These are phyloP conservation scores for Sphagnum contortum DNA, from an alignment of 225 moss, liverwort and hornwort species.

Conservation along the genomic window DNA sequence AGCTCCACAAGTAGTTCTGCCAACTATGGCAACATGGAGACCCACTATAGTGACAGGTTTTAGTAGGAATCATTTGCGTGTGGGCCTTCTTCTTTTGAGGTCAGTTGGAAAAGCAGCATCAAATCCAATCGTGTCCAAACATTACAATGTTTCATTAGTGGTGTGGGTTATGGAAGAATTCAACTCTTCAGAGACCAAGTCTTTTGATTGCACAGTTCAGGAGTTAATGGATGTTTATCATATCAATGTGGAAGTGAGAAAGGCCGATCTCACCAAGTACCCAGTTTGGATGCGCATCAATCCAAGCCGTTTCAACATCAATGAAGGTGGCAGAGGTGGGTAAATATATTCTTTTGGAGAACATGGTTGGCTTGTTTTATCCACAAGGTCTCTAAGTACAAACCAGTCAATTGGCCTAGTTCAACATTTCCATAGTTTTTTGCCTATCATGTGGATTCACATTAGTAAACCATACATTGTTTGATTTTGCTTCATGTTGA, in stretches of 20 bases:
- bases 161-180: conserved; percentile 58
- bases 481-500: neutral
- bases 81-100: conserved; percentile 46
- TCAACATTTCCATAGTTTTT: too few relatives aligned
- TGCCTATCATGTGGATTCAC: neutral
- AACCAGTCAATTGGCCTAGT: neutral
- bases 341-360: too few relatives aligned
- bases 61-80: conserved; percentile 42
- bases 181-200: conserved; percentile 9
- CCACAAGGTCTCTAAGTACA: conserved; percentile 4
- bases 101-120: conserved; percentile 27
- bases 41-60: conserved; percentile 52
- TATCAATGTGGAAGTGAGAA: conserved; percentile 25
- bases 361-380: too few relatives aligned
- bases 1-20: conserved; percentile 8
- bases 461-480: too few relatives aligned
- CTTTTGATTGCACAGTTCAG: conserved; percentile 27
- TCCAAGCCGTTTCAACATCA: conserved; percentile 24
- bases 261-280: conserved; percentile 31
- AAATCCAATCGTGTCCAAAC: conserved; percentile 3
- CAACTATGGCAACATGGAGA: conserved; percentile 23
- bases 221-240: conserved; percentile 24
- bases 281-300: conserved; percentile 57
- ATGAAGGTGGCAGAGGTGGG: conserved; percentile 54
- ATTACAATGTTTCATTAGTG: conserved; percentile 39